Evolutionary conservation across 2,329 filamentous ascomycete species (phyloP), one percentile per base, ranked within the genome.

Genomic region (Xylariales sp.): DNA sequence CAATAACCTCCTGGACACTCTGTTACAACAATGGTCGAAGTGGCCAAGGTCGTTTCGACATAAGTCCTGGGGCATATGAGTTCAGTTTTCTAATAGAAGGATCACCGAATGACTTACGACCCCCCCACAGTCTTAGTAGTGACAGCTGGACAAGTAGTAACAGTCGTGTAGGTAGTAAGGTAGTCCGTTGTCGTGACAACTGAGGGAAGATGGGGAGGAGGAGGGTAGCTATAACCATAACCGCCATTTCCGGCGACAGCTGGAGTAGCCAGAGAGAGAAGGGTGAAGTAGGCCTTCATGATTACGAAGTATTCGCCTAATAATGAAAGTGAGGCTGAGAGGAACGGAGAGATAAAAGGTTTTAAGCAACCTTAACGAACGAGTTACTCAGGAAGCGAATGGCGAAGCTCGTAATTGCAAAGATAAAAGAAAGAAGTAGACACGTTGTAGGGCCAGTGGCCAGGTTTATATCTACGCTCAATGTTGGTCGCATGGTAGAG

Each of bases 101-200:
- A 23, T 7, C 53, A 16, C 48, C 3, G 28, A 6, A 41, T 34
- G 3, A 79, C 81, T 81, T 75, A 83, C 81, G 78, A 78, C 76
- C 81, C 81, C 45, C 75, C 72, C 14, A 74, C 69, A 16, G 81
- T 82, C 64, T 80, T 73, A 12, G 83, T 85, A 41, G 78, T 77
- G 9, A 82, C 84, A 67, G 83, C 77, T 10, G 83, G 83, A 74
- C 83, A 85, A 57, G 82, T 77, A 3, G 82, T 84, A 12, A 81
- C 79, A 28, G 80, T 83, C 55, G 78, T 80, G 66, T 83, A 83
- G 62, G 77, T 82, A 2, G 75, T 77, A 16, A 65, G 5, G 43
- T 69, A 66, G 28, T 64, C 67, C 18, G 69, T 71, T 18, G 52
- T 67, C 9, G 75, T 66, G 6, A 74, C 76, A 50, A 69, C 64